Evolutionary conservation across 768 basidiomycete species (phyloP).

Genomic region (Lentinula aciculospora): DNA sequence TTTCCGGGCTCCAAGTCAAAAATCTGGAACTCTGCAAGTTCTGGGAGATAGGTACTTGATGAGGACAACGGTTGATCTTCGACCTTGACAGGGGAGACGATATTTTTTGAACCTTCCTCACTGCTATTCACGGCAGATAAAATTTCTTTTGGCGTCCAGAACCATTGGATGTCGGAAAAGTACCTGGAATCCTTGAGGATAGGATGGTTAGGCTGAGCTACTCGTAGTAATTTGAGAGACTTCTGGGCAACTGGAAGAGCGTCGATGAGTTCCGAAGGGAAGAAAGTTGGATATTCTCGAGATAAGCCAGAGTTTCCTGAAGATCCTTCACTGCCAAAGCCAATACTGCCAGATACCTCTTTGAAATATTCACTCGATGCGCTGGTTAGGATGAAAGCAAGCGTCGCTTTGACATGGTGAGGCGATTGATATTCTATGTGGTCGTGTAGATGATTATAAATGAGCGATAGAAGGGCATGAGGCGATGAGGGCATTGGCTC

Average conservation of each 20-base stretch:
- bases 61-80: background rate
- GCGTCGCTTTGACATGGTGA: slow-evolving; percentile 38
- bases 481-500: slow-evolving; percentile 37
- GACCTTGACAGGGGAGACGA: background rate
- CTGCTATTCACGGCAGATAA: slow-evolving; percentile 37
- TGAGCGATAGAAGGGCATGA: slow-evolving; percentile 47
- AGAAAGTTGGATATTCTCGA: slow-evolving; percentile 57
- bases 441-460: slow-evolving; percentile 51
- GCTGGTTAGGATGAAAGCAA: slow-evolving; percentile 64
- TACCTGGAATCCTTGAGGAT: slow-evolving; percentile 31
- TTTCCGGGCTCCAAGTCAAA: slow-evolving; percentile 68
- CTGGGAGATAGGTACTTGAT: slow-evolving; percentile 20
- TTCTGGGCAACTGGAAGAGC: slow-evolving; percentile 61
- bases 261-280: slow-evolving; percentile 43
- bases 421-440: slow-evolving; percentile 53
- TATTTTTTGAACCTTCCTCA: background rate
- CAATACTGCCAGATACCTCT: slow-evolving; percentile 53
- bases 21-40: slow-evolving; percentile 40
- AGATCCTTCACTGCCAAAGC: slow-evolving; percentile 29
- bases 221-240: slow-evolving; percentile 59
- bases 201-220: slow-evolving; percentile 60
- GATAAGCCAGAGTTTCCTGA: slow-evolving; percentile 23
- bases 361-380: slow-evolving; percentile 61
- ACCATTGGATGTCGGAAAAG: slow-evolving; percentile 41
- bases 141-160: slow-evolving; percentile 58